Evolutionary conservation across 2,329 filamentous ascomycete species (phyloP).

Genomic region (Hypoxylon sp.): DNA sequence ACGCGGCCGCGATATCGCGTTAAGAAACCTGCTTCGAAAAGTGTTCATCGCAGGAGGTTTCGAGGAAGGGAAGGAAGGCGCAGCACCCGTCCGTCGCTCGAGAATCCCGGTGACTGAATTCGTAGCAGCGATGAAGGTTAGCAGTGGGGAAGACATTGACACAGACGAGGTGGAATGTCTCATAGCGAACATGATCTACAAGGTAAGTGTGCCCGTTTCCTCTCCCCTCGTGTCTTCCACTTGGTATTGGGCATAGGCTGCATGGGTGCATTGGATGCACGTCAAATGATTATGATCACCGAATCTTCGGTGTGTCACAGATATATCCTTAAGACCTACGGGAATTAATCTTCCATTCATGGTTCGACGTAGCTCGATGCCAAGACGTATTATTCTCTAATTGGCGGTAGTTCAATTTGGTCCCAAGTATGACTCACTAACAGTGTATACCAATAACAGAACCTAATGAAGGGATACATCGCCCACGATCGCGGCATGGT

Average conservation of each 20-base stretch:
- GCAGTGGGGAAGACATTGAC: constrained; percentile 76
- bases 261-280: background rate
- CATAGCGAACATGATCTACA: constrained; percentile 97
- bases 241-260: background rate
- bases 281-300: background rate
- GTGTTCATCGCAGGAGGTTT: constrained; percentile 89
- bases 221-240: background rate
- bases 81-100: constrained; percentile 74
- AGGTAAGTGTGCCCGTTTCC: constrained; percentile 66
- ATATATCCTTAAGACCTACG: background rate
- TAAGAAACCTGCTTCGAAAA: constrained; percentile 92
- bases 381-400: constrained; percentile 37
- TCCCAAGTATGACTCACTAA: constrained; percentile 51
- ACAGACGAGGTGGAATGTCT: constrained; percentile 95
- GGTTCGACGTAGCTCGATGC: background rate
- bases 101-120: constrained; percentile 88
- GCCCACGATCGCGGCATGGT: constrained; percentile 89
- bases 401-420: constrained; percentile 38
- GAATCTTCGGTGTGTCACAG: background rate
- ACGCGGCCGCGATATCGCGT: constrained; percentile 87
- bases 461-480: constrained; percentile 98
- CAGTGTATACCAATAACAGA: constrained; percentile 62
- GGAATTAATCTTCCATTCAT: background rate
- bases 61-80: constrained; percentile 78
- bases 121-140: constrained; percentile 82